Conservation (phyloP, 2,329 filamentous ascomycete genomes). For the Diplodia seriata region DNA sequence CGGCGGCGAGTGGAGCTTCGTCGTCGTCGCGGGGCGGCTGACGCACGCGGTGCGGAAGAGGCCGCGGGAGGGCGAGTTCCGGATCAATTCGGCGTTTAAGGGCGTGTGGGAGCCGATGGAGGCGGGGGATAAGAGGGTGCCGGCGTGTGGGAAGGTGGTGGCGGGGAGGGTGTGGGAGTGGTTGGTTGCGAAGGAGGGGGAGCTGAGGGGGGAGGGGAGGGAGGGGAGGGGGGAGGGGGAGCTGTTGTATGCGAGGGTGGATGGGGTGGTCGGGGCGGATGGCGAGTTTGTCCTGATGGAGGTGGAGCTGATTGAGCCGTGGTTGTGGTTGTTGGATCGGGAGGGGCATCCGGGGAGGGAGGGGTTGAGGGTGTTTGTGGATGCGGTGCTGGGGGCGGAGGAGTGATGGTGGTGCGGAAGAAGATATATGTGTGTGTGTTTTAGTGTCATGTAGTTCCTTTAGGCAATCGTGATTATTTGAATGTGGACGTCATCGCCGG, state of each 20-base stretch:
- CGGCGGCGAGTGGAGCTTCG: conserved; percentile 31
- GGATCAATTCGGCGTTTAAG: conserved; percentile 27
- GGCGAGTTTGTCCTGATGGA: conserved; percentile 31
- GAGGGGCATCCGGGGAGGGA: conserved; percentile 31
- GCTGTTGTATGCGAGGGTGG: conserved; percentile 31
- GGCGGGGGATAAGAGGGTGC: conserved; percentile 18
- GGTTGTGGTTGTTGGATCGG: conserved; percentile 29
- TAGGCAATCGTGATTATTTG: background rate
- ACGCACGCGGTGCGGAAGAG: conserved; percentile 29
- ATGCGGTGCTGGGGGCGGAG: conserved; percentile 5
- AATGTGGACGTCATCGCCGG: background rate
- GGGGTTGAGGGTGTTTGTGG: conserved; percentile 25
- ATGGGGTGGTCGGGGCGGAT: conserved; percentile 24
- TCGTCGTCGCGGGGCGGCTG: background rate
- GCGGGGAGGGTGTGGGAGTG: conserved; percentile 28
- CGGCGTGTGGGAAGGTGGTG: conserved; percentile 3
- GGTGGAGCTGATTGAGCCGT: conserved; percentile 33
- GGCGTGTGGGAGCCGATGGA: conserved; percentile 26
- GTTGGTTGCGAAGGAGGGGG: conserved; percentile 24
- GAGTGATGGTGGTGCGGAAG: background rate
- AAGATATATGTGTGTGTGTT: background rate
- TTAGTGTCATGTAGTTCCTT: too few relatives aligned
- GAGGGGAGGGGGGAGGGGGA: background rate
- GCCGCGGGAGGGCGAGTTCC: conserved; percentile 22
- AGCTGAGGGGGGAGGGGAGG: background rate